These are phyloP conservation scores for Wallacemonas sp. DNA, from an alignment of 208 protist species.

Conservation along the genomic window DNA sequence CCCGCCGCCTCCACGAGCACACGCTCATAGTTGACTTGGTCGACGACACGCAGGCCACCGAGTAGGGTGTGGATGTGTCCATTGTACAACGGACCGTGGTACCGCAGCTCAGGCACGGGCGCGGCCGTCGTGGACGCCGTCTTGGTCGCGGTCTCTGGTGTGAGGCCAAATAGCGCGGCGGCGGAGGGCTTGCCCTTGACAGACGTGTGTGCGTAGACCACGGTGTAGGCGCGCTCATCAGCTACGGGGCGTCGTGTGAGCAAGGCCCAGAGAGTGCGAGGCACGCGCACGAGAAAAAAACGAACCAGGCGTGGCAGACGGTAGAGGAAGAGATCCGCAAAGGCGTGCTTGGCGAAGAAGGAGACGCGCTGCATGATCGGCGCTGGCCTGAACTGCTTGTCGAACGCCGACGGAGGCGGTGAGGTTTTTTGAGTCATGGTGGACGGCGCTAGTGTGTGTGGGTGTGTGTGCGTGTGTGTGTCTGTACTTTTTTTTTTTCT, in stretches of 20 bases:
- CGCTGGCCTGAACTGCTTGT: neutral
- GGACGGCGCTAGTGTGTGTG: neutral
- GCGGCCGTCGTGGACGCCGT: neutral
- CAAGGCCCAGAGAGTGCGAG: constrained; percentile 19
- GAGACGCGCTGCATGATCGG: constrained; percentile 23
- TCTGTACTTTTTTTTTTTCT: neutral
- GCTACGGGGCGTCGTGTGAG: constrained; percentile 1
- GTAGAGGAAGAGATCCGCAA: constrained; percentile 36
- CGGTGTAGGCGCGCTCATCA: constrained; percentile 9
- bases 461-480: neutral
- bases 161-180: constrained; percentile 2
- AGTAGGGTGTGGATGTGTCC: constrained; percentile 57
- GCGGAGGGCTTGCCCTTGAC: neutral
- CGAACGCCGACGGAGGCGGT: constrained; percentile 11
- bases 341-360: constrained; percentile 29
- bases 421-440: neutral
- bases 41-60: constrained; percentile 22
- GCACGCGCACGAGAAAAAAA: constrained; percentile 21
- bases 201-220: neutral
- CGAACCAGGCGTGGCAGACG: constrained; percentile 26
- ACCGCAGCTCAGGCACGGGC: constrained; percentile 21
- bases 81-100: constrained; percentile 52
- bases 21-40: constrained; percentile 32
- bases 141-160: neutral
- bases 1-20: constrained; percentile 36